A percentile compares a stretch with the other conserved stretches of the same genome.
Conservation (phyloP, 306 rosid genomes). For the Comarum palustre region DNA sequence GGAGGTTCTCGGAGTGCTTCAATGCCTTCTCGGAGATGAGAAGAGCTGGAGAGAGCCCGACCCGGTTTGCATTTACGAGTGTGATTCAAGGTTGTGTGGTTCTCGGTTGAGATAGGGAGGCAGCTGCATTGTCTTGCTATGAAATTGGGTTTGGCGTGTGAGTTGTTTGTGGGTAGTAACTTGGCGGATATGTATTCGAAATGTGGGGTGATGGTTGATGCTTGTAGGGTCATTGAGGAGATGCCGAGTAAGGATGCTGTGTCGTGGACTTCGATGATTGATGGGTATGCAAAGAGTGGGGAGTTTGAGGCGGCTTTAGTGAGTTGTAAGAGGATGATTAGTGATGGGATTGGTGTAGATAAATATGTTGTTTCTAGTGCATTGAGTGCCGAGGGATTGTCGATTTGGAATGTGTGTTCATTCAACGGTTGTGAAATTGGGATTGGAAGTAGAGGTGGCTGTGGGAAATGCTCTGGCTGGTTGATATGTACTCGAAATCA, state of each 20-base stretch:
- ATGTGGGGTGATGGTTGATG: slow-evolving; percentile 37
- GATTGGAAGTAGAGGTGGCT: slow-evolving; percentile 38
- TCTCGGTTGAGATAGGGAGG: slow-evolving; percentile 40
- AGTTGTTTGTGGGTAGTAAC: slow-evolving; percentile 51
- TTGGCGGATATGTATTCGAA: slow-evolving; percentile 57
- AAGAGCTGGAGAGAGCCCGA: slow-evolving; percentile 30
- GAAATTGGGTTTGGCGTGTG: slow-evolving; percentile 39
- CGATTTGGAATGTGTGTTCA: slow-evolving; percentile 46
- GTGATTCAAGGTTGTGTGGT: slow-evolving; percentile 42
- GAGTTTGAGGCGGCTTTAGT: slow-evolving; percentile 41
- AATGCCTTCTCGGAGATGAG: slow-evolving; percentile 39
- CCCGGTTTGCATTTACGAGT: slow-evolving; percentile 50
- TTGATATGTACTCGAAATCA: slow-evolving; percentile 45
- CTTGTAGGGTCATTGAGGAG: slow-evolving; percentile 52
- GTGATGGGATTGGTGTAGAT: slow-evolving; percentile 38
- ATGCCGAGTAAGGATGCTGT: slow-evolving; percentile 53
- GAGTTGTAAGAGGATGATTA: slow-evolving; percentile 44
- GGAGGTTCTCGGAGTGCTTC: slow-evolving; percentile 39
- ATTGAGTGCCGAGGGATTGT: slow-evolving; percentile 38
- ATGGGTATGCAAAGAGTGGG: slow-evolving; percentile 50
- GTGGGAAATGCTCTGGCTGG: slow-evolving; percentile 46
- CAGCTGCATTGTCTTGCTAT: slow-evolving; percentile 50
- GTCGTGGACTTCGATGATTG: slow-evolving; percentile 58
- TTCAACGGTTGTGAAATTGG: slow-evolving; percentile 42
- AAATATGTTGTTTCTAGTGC: slow-evolving; percentile 48